Conservation (phyloP, 2,329 filamentous ascomycete genomes). For the Aspergillus tanneri region DNA sequence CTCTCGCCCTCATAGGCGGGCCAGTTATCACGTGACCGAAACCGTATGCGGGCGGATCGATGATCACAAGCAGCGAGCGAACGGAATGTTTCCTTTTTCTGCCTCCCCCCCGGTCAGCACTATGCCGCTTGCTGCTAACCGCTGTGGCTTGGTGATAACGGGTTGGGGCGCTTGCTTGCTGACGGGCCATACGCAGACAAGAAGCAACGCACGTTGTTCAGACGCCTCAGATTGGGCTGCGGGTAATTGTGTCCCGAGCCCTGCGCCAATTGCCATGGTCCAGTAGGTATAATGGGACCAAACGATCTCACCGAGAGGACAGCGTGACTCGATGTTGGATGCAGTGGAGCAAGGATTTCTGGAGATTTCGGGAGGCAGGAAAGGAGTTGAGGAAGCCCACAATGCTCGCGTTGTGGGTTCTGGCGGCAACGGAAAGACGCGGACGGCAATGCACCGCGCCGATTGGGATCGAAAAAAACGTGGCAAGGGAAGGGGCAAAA, state of each 20-base stretch:
- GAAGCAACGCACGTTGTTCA: slow-evolving; percentile 4
- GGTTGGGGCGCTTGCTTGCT: background rate
- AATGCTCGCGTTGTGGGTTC: slow-evolving; percentile 26
- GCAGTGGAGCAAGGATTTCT: slow-evolving; percentile 15
- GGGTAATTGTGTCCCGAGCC: background rate
- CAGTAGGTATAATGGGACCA: slow-evolving; percentile 10
- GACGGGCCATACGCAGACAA: background rate
- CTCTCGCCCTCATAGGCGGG: slow-evolving; percentile 18
- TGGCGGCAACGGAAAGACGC: slow-evolving; percentile 35
- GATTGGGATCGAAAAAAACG: slow-evolving; percentile 33
- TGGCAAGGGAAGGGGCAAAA: slow-evolving; percentile 21
- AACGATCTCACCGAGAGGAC: slow-evolving; percentile 12
- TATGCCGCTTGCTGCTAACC: slow-evolving; percentile 9
- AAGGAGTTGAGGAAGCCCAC: slow-evolving; percentile 18
- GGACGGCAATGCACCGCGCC: slow-evolving; percentile 36
- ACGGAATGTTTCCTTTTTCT: slow-evolving; percentile 3
- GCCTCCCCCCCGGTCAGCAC: slow-evolving; percentile 1
- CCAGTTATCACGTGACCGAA: slow-evolving; percentile 19
- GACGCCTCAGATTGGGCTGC: slow-evolving; percentile 9
- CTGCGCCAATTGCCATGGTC: slow-evolving; percentile 2
- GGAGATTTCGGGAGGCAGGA: slow-evolving; percentile 18
- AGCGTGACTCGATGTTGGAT: slow-evolving; percentile 15
- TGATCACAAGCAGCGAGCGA: slow-evolving; percentile 26
- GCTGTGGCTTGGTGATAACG: slow-evolving; percentile 4
- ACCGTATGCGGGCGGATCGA: slow-evolving; percentile 25